These are phyloP conservation scores for Leishmania guyanensis DNA, from an alignment of 208 protist genomes.

Conservation along the genomic window DNA sequence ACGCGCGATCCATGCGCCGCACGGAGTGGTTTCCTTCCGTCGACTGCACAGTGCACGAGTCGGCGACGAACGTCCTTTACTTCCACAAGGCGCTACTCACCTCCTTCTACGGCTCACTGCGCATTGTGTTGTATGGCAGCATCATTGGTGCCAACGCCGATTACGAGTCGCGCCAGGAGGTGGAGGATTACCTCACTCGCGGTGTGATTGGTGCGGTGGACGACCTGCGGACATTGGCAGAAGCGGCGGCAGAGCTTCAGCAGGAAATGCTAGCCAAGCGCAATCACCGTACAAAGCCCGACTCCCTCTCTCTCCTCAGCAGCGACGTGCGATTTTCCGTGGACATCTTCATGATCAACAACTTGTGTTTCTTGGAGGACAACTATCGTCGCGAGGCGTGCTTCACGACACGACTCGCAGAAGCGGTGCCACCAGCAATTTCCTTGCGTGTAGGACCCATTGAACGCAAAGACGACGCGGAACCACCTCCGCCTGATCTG, in stretches of 20 bases:
- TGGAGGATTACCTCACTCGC: slow-evolving; percentile 67
- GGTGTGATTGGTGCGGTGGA: slow-evolving; percentile 64
- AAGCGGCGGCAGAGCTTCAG: slow-evolving; percentile 60
- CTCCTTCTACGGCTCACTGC: slow-evolving; percentile 77
- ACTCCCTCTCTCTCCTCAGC: slow-evolving; percentile 25
- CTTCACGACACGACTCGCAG: slow-evolving; percentile 49
- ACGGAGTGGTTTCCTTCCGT: slow-evolving; percentile 78
- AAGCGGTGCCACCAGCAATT: not conserved
- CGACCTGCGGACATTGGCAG: slow-evolving; percentile 66
- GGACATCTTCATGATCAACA: slow-evolving; percentile 85
- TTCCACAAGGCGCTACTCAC: slow-evolving; percentile 79
- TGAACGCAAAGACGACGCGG: slow-evolving; percentile 10
- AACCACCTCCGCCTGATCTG: slow-evolving; percentile 27
- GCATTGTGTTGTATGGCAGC: slow-evolving; percentile 68
- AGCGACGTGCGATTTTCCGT: slow-evolving; percentile 38
- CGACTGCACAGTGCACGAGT: slow-evolving; percentile 83
- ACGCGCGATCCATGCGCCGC: slow-evolving; percentile 38
- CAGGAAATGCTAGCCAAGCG: slow-evolving; percentile 27
- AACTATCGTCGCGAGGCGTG: slow-evolving; percentile 73
- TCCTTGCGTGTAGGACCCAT: not conserved
- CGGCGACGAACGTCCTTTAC: slow-evolving; percentile 75
- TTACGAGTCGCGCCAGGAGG: slow-evolving; percentile 48
- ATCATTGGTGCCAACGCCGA: slow-evolving; percentile 47
- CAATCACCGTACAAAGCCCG: slow-evolving; percentile 27
- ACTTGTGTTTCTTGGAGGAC: slow-evolving; percentile 68